phyloP scores from a whole-genome alignment of 73 alveolate species.

The Breviolum minutum region DNA sequence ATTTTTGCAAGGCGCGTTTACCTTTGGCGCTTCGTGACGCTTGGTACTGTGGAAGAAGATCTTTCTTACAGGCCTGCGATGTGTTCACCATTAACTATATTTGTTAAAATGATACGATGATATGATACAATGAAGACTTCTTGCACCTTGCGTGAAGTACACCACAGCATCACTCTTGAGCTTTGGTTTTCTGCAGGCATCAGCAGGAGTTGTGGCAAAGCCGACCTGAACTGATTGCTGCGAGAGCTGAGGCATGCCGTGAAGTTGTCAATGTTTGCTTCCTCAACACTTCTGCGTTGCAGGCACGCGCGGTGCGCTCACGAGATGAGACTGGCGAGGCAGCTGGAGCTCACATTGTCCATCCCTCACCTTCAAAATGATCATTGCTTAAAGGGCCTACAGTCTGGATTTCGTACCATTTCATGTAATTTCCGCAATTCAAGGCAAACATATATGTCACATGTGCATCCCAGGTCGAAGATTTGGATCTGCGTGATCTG shows the following conservation, averaged over 20 bases:
- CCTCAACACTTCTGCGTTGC: not conserved
- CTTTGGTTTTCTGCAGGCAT: constrained; percentile 29
- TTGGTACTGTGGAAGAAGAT: constrained; percentile 93
- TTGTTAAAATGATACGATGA: not conserved
- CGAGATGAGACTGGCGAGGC: constrained; percentile 20
- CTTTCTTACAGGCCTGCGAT: constrained; percentile 64
- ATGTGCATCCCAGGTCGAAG: constrained; percentile 12
- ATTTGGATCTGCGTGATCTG: constrained; percentile 44
- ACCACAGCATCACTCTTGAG: not conserved
- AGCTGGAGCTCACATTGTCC: too few relatives aligned
- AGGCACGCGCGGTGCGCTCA: constrained; percentile 47
- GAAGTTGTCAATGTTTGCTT: too few relatives aligned
- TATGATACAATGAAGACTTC: not conserved
- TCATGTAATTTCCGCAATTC: too few relatives aligned
- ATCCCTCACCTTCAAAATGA: too few relatives aligned
- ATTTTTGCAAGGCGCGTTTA: constrained; percentile 15
- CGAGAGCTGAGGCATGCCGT: constrained; percentile 54
- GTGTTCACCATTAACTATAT: too few relatives aligned
- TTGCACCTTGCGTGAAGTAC: not conserved
- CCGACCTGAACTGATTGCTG: constrained; percentile 58
- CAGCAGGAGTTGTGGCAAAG: constrained; percentile 86
- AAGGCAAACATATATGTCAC: too few relatives aligned
- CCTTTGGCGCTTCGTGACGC: constrained; percentile 93
- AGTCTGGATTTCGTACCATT: too few relatives aligned
- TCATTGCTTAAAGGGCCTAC: too few relatives aligned